These are phyloP conservation scores for Pythium pyrilobum DNA, from an alignment of 352 stramenopile genomes.

Conservation along the genomic window DNA sequence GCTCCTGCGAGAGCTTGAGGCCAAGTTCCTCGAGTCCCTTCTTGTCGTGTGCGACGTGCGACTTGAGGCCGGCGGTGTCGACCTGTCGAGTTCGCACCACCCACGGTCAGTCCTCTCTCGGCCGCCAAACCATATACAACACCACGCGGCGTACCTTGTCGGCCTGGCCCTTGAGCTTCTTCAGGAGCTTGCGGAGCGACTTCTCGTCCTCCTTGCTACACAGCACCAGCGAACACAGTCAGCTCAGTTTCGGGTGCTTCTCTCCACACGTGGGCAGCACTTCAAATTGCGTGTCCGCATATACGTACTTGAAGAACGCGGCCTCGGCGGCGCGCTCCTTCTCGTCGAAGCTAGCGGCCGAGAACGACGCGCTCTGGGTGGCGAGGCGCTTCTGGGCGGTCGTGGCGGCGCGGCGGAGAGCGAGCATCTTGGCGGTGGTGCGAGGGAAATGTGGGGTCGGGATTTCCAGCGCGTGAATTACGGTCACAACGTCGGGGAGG, in stretches of 20 bases:
- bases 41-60: slow-evolving; percentile 74
- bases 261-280: no score
- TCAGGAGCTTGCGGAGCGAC: slow-evolving; percentile 76
- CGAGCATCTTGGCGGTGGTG: slow-evolving; percentile 42
- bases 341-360: slow-evolving; percentile 37
- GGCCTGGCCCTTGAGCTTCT: slow-evolving; percentile 85
- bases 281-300: no score
- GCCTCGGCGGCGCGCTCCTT: slow-evolving; percentile 77
- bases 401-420: slow-evolving; percentile 47
- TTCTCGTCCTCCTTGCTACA: slow-evolving; percentile 86
- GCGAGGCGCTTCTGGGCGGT: slow-evolving; percentile 39
- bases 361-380: slow-evolving; percentile 42
- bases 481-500: background rate
- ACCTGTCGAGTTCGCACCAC: slow-evolving; percentile 11
- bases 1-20: slow-evolving; percentile 56
- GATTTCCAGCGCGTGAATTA: background rate
- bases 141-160: slow-evolving; percentile 30
- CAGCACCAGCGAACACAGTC: background rate
- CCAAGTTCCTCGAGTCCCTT: slow-evolving; percentile 68
- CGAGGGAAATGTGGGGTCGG: background rate
- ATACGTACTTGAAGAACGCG: slow-evolving; percentile 81
- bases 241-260: background rate
- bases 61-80: slow-evolving; percentile 57
- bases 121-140: background rate
- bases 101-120: no score